Conservation (phyloP, 2,329 filamentous ascomycete genomes). For the Hymenotorrendiella dingleyae region DNA sequence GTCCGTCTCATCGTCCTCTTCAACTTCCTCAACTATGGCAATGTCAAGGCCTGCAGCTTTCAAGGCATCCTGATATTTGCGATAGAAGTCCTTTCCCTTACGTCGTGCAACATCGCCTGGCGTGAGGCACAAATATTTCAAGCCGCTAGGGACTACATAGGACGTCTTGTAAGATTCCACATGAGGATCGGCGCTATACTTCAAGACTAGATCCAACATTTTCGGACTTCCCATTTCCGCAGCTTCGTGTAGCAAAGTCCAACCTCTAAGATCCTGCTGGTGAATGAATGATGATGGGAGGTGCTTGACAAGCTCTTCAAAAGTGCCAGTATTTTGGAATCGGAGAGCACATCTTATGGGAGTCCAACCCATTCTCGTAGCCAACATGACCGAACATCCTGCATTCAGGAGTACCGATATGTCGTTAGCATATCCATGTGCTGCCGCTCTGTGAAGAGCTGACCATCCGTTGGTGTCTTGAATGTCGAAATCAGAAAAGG, state of each 20-base stretch:
- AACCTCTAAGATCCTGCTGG: not conserved
- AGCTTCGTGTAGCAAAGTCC: conserved; percentile 5
- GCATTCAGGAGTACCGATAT: not conserved
- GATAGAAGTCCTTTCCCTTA: not conserved
- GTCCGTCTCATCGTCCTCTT: not conserved
- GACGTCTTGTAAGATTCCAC: not conserved
- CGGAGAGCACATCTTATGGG: conserved; percentile 1
- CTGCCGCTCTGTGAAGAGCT: conserved; percentile 4
- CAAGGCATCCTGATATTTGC: not conserved
- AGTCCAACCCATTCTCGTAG: not conserved
- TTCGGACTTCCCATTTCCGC: not conserved
- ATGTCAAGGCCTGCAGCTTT: not conserved
- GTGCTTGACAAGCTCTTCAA: conserved; percentile 2
- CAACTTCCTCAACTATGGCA: not conserved
- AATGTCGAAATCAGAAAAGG: conserved; percentile 4
- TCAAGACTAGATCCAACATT: conserved; percentile 1
- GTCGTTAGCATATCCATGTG: not conserved
- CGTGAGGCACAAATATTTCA: not conserved
- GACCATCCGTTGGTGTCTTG: conserved; percentile 5
- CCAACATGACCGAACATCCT: not conserved
- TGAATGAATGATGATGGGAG: not conserved
- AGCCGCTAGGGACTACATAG: not conserved
- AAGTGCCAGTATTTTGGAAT: conserved; percentile 4
- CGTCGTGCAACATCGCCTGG: not conserved
- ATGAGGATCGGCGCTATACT: conserved; percentile 5